These are phyloP conservation scores for Trichoderma afroharzianum DNA, from an alignment of 2,329 filamentous ascomycete species.

Conservation along the genomic window DNA sequence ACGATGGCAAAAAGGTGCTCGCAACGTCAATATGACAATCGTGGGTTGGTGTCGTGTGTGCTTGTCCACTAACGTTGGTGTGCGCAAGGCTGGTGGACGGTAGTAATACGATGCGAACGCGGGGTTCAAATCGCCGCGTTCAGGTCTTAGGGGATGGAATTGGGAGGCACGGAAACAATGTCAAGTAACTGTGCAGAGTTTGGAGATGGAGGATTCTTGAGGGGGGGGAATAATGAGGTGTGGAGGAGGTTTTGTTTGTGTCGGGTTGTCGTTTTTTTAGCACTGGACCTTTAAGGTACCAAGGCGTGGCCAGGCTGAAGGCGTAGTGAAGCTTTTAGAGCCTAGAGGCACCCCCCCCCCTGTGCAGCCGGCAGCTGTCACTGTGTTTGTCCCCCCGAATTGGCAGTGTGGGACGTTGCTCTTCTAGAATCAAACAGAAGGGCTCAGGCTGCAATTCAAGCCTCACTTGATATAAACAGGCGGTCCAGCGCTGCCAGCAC, in stretches of 20 bases:
- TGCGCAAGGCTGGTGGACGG: not conserved
- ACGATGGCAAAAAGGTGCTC: conserved; percentile 13
- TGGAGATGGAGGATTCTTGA: not conserved
- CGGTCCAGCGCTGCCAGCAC: not conserved
- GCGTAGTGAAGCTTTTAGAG: conserved; percentile 17
- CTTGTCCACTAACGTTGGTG: conserved; percentile 1
- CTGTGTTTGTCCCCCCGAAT: not conserved
- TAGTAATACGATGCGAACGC: not conserved
- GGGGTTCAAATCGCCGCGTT: not conserved
- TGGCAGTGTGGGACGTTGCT: not conserved
- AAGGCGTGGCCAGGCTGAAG: conserved; percentile 16
- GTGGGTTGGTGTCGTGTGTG: conserved; percentile 17
- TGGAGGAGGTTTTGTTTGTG: conserved; percentile 17
- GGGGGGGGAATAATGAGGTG: not conserved
- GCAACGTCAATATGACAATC: not conserved
- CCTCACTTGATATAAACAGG: not conserved
- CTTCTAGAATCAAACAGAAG: conserved; percentile 18
- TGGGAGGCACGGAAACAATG: not conserved
- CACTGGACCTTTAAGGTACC: conserved; percentile 13
- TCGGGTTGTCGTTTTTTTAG: conserved; percentile 15
- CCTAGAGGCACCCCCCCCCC: conserved; percentile 14
- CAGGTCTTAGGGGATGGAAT: not conserved
- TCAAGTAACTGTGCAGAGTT: not conserved
- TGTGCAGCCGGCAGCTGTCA: conserved; percentile 12
- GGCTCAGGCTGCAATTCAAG: conserved; percentile 6